Evolutionary conservation across 345 rosid genomes (phyloP).

Genomic region (Rhodamnia argentea): DNA sequence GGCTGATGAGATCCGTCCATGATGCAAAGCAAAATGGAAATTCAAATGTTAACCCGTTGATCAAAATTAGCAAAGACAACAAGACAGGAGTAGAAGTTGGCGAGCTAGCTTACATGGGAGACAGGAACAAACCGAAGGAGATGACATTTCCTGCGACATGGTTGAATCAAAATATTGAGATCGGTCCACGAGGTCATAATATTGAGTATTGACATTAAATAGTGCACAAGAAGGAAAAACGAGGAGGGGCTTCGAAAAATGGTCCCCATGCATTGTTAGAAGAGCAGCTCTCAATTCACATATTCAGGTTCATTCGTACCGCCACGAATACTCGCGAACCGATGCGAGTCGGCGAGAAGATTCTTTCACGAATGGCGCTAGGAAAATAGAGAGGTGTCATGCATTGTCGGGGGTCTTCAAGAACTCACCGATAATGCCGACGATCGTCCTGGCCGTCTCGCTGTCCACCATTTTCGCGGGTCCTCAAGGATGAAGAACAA

Average conservation of each 20-base stretch:
- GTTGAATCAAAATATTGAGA: not conserved
- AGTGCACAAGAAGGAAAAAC: not conserved
- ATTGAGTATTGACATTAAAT: too few species aligned
- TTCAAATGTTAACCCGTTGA: not conserved
- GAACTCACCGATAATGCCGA: slow-evolving; percentile 52
- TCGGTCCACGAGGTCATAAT: not conserved
- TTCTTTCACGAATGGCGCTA: not conserved
- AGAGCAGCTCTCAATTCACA: not conserved
- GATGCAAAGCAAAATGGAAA: not conserved
- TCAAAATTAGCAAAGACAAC: not conserved
- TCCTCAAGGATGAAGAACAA: not conserved
- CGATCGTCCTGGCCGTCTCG: slow-evolving; percentile 21
- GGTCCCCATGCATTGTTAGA: not conserved
- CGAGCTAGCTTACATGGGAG: slow-evolving; percentile 51
- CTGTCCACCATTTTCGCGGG: slow-evolving; percentile 9
- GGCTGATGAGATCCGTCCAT: slow-evolving; percentile 20
- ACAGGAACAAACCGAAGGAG: slow-evolving; percentile 54
- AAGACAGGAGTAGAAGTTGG: not conserved
- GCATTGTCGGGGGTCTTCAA: not conserved
- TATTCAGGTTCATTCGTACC: not conserved
- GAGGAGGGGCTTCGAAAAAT: not conserved
- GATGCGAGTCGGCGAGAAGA: not conserved
- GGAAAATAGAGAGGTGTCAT: not conserved
- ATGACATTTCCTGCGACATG: slow-evolving; percentile 50
- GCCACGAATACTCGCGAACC: not conserved